Conservation (phyloP, 1,139 yeast species). For the Candida buenavistaensis region DNA sequence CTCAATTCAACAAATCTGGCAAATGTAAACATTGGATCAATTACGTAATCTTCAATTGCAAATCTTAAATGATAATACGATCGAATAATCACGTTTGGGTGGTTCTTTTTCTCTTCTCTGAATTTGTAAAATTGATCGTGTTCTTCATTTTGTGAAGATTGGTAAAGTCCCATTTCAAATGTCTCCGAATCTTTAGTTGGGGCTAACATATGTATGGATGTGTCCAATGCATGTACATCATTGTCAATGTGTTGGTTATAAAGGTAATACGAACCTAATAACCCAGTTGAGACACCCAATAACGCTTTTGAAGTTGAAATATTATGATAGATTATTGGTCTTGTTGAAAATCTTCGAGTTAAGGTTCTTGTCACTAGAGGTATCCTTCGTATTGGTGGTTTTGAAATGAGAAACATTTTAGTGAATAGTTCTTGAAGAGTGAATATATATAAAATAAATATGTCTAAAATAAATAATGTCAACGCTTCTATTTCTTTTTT, state of each 20-base stretch:
- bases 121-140: conserved; percentile 24
- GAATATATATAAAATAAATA: not conserved
- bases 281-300: conserved; percentile 10
- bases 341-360: conserved; percentile 2
- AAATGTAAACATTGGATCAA: conserved; percentile 71
- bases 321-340: conserved; percentile 1
- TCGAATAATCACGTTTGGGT: conserved; percentile 27
- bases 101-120: conserved; percentile 24
- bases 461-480: too few relatives aligned
- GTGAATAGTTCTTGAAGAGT: not conserved
- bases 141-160: conserved; percentile 60
- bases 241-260: conserved; percentile 19
- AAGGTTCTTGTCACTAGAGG: conserved; percentile 2
- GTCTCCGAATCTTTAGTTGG: conserved; percentile 59
- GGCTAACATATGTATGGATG: conserved; percentile 33
- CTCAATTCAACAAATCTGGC: conserved; percentile 70
- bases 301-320: conserved; percentile 2
- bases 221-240: conserved; percentile 36
- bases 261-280: conserved; percentile 3
- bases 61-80: conserved; percentile 38
- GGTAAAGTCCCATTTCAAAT: conserved; percentile 64
- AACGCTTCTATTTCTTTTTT: too few relatives aligned
- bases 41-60: conserved; percentile 47
- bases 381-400: conserved; percentile 1
- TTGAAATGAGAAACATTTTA: conserved; percentile 2